These are phyloP conservation scores for Haplosporangium sp. DNA, from an alignment of 371 early-diverging fungal genomes.

Conservation along the genomic window DNA sequence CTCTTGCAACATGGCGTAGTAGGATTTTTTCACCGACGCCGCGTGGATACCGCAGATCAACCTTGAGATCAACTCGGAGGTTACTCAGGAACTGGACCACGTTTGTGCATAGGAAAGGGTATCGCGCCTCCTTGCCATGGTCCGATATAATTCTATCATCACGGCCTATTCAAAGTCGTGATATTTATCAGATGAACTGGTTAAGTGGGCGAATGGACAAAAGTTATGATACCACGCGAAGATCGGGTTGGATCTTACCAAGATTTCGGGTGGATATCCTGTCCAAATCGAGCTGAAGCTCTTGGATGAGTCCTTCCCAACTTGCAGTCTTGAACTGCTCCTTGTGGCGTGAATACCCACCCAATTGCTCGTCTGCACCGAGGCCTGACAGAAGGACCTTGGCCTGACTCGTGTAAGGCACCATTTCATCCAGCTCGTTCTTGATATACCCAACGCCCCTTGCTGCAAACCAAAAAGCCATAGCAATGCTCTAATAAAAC, in stretches of 20 bases:
- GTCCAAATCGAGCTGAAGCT: constrained; percentile 87
- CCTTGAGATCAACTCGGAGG: constrained; percentile 83
- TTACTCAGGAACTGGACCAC: constrained; percentile 76
- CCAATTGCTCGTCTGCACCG: constrained; percentile 97
- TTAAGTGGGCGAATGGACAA: not conserved
- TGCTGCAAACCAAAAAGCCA: constrained; percentile 97
- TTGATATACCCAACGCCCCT: constrained; percentile 72
- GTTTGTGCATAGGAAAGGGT: constrained; percentile 84
- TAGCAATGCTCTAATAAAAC: constrained; percentile 82
- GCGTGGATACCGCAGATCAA: constrained; percentile 80
- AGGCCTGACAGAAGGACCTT: constrained; percentile 89
- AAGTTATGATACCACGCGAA: not conserved
- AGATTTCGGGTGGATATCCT: constrained; percentile 89
- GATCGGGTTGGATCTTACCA: constrained; percentile 46
- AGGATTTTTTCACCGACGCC: constrained; percentile 95
- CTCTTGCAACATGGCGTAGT: constrained; percentile 72
- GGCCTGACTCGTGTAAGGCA: constrained; percentile 70
- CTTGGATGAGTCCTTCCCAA: constrained; percentile 75
- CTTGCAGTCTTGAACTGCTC: constrained; percentile 73
- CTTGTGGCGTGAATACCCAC: constrained; percentile 92
- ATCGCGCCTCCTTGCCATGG: constrained; percentile 90
- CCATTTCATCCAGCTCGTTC: constrained; percentile 16
- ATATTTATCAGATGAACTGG: no score
- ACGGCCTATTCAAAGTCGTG: constrained; percentile 66
- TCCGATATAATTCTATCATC: constrained; percentile 95